Evolutionary conservation across 352 stramenopile genomes (phyloP), one percentile per base, ranked within the genome.

Genomic region (Phytophthora lateralis): DNA sequence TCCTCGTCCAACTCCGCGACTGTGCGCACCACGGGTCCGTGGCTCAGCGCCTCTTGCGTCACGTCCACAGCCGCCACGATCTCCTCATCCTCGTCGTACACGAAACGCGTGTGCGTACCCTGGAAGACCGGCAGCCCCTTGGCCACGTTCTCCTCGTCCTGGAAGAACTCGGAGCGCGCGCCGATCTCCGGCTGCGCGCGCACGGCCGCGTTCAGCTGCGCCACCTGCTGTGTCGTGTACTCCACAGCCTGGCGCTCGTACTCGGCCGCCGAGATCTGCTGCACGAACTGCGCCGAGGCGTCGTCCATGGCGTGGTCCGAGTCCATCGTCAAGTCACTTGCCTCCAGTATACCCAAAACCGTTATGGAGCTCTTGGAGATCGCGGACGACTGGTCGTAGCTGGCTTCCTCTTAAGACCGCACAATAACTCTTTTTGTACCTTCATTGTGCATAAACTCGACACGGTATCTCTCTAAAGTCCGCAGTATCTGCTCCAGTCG

Each of bases 91-190:
- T 88, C 77, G 53, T 92, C 83, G 70, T 92, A 92, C 48, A 92
- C 73, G 41, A 92, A 91, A 29, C 82, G 80, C 66, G 80, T 91
- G 78, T 91, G 82, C 59, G 82, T 89, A 26, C 82, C 82, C 63
- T 90, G 82, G 63, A 91, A 91, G 11, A 91, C 75, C 1, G 82
- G 82, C 29, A 91, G 73, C 6, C 82, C 82, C 18, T 66, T 71
- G 46, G 66, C 48, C 45, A 90, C 66, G 65, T 91, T 91, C 47
- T 58, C 55, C 20, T 74, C 69, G 71, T 84, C 65, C 69, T 87
- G 75, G 66, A 89, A 91, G 54, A 88, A 91, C 37, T 66, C 51
- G 26, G 80, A 89, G 52, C 76, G 77, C 27, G 64, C 68, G 42
- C 80, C 82, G 14, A 91, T 35, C 56, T 66, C 68, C 12, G 82